Conservation (phyloP, 805 yeast species). For the Candida dajiaensis region DNA sequence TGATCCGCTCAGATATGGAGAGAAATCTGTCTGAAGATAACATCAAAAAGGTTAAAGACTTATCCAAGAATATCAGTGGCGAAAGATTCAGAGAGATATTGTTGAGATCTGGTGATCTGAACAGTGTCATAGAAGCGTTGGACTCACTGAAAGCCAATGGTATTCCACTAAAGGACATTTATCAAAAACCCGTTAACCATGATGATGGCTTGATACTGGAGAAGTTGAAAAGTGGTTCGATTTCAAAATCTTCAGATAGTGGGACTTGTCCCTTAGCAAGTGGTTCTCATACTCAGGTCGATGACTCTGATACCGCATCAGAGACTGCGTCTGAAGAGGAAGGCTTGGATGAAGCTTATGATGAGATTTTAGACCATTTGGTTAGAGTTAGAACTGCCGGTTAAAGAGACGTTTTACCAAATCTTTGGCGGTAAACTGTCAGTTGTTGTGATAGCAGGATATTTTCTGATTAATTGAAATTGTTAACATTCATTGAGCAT, state of each 20-base stretch:
- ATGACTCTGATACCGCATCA: background rate
- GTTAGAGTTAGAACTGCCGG: slow-evolving; percentile 7
- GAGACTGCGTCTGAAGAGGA: background rate
- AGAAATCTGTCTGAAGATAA: slow-evolving; percentile 20
- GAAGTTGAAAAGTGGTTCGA: slow-evolving; percentile 14
- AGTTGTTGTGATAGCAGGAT: no score
- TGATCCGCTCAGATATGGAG: slow-evolving; percentile 11
- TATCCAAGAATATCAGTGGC: slow-evolving; percentile 22
- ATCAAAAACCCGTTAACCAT: slow-evolving; percentile 15
- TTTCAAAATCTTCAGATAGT: slow-evolving; percentile 2
- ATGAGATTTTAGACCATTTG: slow-evolving; percentile 8
- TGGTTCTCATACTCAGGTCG: background rate
- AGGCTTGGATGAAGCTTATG: slow-evolving; percentile 7
- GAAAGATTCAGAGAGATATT: slow-evolving; percentile 32
- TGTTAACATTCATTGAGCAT: background rate
- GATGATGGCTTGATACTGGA: slow-evolving; percentile 12
- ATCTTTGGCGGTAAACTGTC: background rate
- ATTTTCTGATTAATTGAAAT: no score
- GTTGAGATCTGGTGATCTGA: slow-evolving; percentile 31
- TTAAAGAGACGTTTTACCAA: background rate
- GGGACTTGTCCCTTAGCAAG: background rate
- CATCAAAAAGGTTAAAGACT: slow-evolving; percentile 21
- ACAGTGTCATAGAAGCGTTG: slow-evolving; percentile 32
- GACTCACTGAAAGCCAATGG: slow-evolving; percentile 36
- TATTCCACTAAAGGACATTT: slow-evolving; percentile 30